phyloP scores from a whole-genome alignment of 371 early-diverging fungal genomes.

The Homolaphlyctis polyrhiza region DNA sequence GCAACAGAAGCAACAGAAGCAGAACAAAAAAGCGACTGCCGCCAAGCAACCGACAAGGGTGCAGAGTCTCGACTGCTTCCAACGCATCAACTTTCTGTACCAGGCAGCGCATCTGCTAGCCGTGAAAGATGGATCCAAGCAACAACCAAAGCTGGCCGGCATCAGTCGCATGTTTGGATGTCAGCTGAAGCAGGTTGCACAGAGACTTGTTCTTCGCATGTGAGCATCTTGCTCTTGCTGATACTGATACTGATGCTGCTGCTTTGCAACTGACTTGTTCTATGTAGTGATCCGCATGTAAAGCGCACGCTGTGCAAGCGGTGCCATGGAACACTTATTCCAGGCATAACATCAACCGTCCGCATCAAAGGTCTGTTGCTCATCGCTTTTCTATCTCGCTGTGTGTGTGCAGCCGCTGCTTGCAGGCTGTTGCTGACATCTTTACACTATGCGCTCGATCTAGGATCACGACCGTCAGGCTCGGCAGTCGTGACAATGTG shows the following conservation, averaged over 20 bases:
- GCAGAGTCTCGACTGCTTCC: background rate
- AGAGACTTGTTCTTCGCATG: background rate
- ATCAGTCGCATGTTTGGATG: background rate
- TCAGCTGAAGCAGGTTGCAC: background rate
- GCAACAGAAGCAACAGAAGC: background rate
- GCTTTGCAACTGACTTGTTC: background rate
- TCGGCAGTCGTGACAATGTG: too few relatives aligned
- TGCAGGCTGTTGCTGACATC: background rate
- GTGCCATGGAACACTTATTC: background rate
- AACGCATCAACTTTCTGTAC: conserved; percentile 3
- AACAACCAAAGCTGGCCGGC: background rate
- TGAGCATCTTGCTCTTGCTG: background rate
- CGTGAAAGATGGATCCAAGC: background rate
- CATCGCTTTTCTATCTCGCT: too few relatives aligned
- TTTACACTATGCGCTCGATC: background rate
- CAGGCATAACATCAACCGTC: background rate
- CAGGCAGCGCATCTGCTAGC: conserved; percentile 1
- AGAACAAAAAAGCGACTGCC: background rate
- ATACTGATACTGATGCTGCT: background rate
- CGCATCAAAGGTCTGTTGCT: background rate
- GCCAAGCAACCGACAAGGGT: background rate
- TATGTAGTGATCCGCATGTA: background rate
- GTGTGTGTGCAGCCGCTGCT: background rate
- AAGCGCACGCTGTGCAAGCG: conserved; percentile 1
- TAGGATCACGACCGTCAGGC: too few relatives aligned